phyloP scores from a whole-genome alignment of 768 basidiomycete species.

The Leccinum arenicola region DNA sequence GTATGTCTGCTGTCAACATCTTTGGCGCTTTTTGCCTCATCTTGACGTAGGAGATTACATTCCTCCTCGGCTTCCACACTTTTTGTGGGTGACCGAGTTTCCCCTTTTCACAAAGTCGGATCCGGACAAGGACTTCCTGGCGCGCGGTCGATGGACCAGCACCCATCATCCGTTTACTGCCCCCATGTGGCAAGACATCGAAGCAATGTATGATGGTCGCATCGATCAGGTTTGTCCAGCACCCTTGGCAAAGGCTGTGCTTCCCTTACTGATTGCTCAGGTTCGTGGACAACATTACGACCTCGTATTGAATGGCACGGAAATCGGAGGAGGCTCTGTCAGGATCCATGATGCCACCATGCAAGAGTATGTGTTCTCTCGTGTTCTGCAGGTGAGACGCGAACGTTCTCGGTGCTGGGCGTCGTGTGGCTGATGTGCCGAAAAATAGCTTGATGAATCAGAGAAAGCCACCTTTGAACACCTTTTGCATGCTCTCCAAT shows the following conservation, averaged over 20 bases:
- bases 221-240: slow-evolving; percentile 47
- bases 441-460: slow-evolving; percentile 60
- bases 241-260: background rate
- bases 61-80: slow-evolving; percentile 63
- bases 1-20: slow-evolving; percentile 37
- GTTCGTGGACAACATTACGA: slow-evolving; percentile 96
- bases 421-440: slow-evolving; percentile 11
- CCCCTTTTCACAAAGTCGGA: slow-evolving; percentile 88
- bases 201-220: slow-evolving; percentile 68
- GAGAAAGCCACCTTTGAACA: slow-evolving; percentile 81
- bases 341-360: slow-evolving; percentile 85
- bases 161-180: slow-evolving; percentile 97
- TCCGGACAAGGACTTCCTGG: slow-evolving; percentile 81
- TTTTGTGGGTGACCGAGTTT: slow-evolving; percentile 96
- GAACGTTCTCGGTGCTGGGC: slow-evolving; percentile 3
- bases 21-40: slow-evolving; percentile 4
- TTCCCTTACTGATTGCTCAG: slow-evolving; percentile 34
- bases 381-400: slow-evolving; percentile 69
- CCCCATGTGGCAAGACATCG: slow-evolving; percentile 88
- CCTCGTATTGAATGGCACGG: slow-evolving; percentile 88
- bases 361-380: slow-evolving; percentile 78
- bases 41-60: slow-evolving; percentile 50
- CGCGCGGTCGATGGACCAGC: slow-evolving; percentile 86
- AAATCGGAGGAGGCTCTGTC: slow-evolving; percentile 93
- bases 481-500: slow-evolving; percentile 80